These are phyloP conservation scores for Monosporozyma servazzii DNA, from an alignment of 805 yeast genomes.

Conservation along the genomic window DNA sequence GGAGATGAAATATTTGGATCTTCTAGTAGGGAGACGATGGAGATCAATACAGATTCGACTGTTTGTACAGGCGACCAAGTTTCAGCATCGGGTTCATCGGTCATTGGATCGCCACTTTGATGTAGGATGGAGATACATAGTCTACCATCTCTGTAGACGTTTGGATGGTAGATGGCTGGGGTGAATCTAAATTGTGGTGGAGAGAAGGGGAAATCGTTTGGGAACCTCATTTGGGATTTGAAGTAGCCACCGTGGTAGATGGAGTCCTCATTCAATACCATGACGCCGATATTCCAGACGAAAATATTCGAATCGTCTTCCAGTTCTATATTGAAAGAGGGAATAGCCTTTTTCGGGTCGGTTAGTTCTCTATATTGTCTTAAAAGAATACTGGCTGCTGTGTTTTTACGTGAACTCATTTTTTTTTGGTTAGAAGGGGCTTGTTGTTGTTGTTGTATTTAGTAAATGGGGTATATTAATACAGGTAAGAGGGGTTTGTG, in stretches of 20 bases:
- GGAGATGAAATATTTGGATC: slow-evolving; percentile 93
- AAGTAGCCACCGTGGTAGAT: slow-evolving; percentile 91
- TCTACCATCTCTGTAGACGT: slow-evolving; percentile 87
- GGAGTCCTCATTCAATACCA: slow-evolving; percentile 84
- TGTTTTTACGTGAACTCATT: slow-evolving; percentile 33
- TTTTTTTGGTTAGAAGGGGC: not conserved
- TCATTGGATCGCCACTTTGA: slow-evolving; percentile 80
- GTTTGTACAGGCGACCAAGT: slow-evolving; percentile 93
- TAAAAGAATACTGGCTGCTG: slow-evolving; percentile 77
- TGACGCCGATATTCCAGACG: slow-evolving; percentile 79
- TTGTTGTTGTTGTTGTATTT: not conserved
- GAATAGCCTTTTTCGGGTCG: slow-evolving; percentile 77
- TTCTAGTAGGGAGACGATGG: slow-evolving; percentile 81
- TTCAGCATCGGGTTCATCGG: slow-evolving; percentile 87
- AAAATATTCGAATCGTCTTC: slow-evolving; percentile 52
- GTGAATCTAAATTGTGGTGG: slow-evolving; percentile 92
- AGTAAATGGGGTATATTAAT: not conserved
- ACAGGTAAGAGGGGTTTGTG: not conserved
- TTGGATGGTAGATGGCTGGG: slow-evolving; percentile 91
- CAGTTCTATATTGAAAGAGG: slow-evolving; percentile 59
- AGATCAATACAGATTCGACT: slow-evolving; percentile 81
- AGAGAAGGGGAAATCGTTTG: slow-evolving; percentile 79
- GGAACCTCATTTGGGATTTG: slow-evolving; percentile 90
- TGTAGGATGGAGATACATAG: slow-evolving; percentile 89
- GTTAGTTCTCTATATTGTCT: slow-evolving; percentile 91